A percentile compares a stretch with the other conserved stretches of the same genome.
phyloP scores from a whole-genome alignment of 2,329 filamentous ascomycete species.

The Xylaria arbuscula region DNA sequence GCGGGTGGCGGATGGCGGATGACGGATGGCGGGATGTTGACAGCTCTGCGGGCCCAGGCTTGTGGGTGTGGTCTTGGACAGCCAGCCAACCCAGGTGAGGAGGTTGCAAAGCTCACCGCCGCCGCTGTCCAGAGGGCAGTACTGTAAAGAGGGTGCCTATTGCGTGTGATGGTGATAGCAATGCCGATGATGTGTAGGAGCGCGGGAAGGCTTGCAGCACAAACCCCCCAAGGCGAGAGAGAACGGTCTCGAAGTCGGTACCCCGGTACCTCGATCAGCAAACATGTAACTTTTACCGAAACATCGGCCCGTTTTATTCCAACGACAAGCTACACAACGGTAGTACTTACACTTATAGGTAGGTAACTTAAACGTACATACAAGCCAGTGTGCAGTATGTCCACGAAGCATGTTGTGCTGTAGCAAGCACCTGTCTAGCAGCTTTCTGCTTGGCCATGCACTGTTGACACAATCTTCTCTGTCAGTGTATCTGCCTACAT shows the following conservation, averaged over 20 bases:
- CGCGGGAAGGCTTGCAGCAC: conserved; percentile 14
- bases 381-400: neutral
- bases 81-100: neutral
- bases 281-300: conserved; percentile 14
- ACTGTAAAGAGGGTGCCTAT: conserved; percentile 3
- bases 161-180: neutral
- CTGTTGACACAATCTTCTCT: too few species aligned
- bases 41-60: conserved; percentile 2
- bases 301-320: conserved; percentile 25
- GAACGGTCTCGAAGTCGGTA: neutral
- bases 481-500: too few species aligned
- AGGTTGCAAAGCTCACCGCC: neutral
- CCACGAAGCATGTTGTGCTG: too few species aligned
- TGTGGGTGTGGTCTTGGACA: neutral
- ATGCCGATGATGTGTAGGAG: neutral
- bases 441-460: too few species aligned
- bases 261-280: neutral
- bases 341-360: too few species aligned
- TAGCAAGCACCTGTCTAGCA: too few species aligned
- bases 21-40: conserved; percentile 14
- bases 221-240: neutral
- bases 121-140: neutral
- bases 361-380: conserved; percentile 2
- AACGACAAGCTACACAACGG: neutral
- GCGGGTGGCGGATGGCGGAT: neutral